Evolutionary conservation across 2,329 filamentous ascomycete species (phyloP).

Genomic region (Tolypocladium endophyticum): DNA sequence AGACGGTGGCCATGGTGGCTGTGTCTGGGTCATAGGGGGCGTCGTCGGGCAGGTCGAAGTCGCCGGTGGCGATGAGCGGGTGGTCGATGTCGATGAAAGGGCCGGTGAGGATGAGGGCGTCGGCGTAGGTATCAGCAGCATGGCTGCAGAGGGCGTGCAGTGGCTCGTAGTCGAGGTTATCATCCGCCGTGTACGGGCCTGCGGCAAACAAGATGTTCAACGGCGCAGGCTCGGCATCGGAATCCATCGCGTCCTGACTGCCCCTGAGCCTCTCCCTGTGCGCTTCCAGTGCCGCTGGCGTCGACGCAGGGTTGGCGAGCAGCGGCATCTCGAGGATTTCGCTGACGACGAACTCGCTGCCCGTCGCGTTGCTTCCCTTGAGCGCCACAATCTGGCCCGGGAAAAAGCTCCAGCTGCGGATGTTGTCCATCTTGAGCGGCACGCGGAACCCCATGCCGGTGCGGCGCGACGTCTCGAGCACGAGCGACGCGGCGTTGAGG

Average conservation of each 20-base stretch:
- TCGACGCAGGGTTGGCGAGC: slow-evolving; percentile 63
- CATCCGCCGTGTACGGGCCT: slow-evolving; percentile 86
- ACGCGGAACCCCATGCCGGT: slow-evolving; percentile 75
- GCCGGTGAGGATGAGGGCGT: slow-evolving; percentile 69
- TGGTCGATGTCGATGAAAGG: slow-evolving; percentile 92
- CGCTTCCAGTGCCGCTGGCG: slow-evolving; percentile 51
- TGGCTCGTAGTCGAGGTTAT: slow-evolving; percentile 84
- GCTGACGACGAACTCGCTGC: slow-evolving; percentile 69
- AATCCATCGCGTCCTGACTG: slow-evolving; percentile 51
- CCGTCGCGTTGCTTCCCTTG: slow-evolving; percentile 76
- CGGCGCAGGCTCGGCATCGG: slow-evolving; percentile 43
- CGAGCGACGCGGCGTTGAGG: slow-evolving; percentile 73
- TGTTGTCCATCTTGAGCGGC: slow-evolving; percentile 62
- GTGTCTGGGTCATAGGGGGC: slow-evolving; percentile 62
- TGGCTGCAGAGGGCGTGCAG: slow-evolving; percentile 71
- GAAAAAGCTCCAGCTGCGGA: slow-evolving; percentile 72
- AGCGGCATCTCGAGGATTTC: slow-evolving; percentile 68
- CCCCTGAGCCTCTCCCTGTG: slow-evolving; percentile 61
- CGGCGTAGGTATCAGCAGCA: slow-evolving; percentile 63
- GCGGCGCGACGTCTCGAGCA: slow-evolving; percentile 78
- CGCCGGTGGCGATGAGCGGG: slow-evolving; percentile 70
- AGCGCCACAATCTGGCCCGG: slow-evolving; percentile 90
- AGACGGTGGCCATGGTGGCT: slow-evolving; percentile 71
- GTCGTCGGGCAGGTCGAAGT: slow-evolving; percentile 65
- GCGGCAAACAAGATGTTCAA: slow-evolving; percentile 69